Evolutionary conservation across 305 asterid genomes (phyloP), one percentile per base, ranked within the genome.

Genomic region (Fraxinus xanthoxyloides): DNA sequence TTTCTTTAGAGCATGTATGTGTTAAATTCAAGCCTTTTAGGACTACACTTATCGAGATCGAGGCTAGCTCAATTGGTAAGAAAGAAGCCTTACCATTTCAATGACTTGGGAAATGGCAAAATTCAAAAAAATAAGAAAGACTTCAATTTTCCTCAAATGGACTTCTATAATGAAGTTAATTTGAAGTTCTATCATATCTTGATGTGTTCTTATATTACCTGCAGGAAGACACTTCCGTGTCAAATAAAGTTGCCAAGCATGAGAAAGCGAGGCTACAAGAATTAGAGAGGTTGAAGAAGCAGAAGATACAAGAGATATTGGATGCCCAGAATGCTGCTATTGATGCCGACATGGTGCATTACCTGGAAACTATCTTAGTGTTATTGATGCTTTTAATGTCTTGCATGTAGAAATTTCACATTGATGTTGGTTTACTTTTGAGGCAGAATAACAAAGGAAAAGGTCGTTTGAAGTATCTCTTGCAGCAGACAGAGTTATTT

Each of bases 401-500:
- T 75, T 26, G 23, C 75, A 2, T 35, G 9, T 70, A 56, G 77
- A 56, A 36, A 32, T 72, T 81, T 85, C 31, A 40, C 75, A 23
- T 79, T 82, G 70, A 24, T 46, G 31, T 82, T 86, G 75, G 79
- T 77, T 79, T 79, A 56, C 61, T 85, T 81, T 79, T 84, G 88
- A 72, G 83, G 79, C 96, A 97, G 98, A 95, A 92, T 89, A 97
- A 90, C 88, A 93, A 83, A 89, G 99, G 99, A 80, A 92, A 95
- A 85, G 99, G 99, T 54, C 95, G 98, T 40, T 84, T 97, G 86
- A 93, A 92, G 82, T 97, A 92, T 90, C 97, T 97, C 73, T 91
- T 97, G 85, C 95, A 93, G 94, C 99, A 97, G 88, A 97, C 99
- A 1, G 99, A 97, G 89, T 86, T 97, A 74, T 97, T 97, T 93